phyloP scores from a whole-genome alignment of 805 yeast species.

The Zygosaccharomyces kombuchaensis region DNA sequence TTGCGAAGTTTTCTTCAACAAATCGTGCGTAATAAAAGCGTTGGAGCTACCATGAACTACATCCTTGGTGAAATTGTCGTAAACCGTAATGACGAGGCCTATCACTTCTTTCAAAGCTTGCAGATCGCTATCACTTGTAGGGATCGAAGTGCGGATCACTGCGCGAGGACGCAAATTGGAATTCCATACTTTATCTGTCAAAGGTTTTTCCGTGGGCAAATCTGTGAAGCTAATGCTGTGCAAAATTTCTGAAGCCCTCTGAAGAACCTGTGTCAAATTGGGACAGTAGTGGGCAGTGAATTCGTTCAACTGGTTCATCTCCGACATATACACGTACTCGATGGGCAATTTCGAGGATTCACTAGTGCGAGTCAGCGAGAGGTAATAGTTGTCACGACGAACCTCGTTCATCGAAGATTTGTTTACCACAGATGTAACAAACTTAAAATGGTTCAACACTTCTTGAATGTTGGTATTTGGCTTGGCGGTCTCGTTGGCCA shows the following conservation, averaged over 20 bases:
- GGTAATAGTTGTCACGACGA: constrained; percentile 73
- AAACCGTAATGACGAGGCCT: constrained; percentile 51
- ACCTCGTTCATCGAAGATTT: constrained; percentile 74
- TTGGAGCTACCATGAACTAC: constrained; percentile 38
- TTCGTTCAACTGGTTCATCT: constrained; percentile 75
- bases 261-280: constrained; percentile 44
- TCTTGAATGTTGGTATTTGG: constrained; percentile 33
- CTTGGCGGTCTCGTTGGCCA: constrained; percentile 24
- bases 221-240: constrained; percentile 79
- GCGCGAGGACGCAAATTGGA: constrained; percentile 48
- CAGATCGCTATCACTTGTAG: constrained; percentile 47
- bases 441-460: constrained; percentile 50
- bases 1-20: constrained; percentile 68
- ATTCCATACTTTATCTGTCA: constrained; percentile 48
- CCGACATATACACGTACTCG: constrained; percentile 84
- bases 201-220: constrained; percentile 71
- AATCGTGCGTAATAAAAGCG: constrained; percentile 64
- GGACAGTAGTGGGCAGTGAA: constrained; percentile 45
- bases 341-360: constrained; percentile 68
- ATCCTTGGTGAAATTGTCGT: constrained; percentile 50
- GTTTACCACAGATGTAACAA: constrained; percentile 78
- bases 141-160: constrained; percentile 50
- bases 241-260: constrained; percentile 44
- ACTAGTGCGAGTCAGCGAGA: constrained; percentile 78
- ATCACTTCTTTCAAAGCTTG: constrained; percentile 48